Evolutionary conservation across 2,329 filamentous ascomycete species (phyloP).

Genomic region (Pestalotiopsis sp.): DNA sequence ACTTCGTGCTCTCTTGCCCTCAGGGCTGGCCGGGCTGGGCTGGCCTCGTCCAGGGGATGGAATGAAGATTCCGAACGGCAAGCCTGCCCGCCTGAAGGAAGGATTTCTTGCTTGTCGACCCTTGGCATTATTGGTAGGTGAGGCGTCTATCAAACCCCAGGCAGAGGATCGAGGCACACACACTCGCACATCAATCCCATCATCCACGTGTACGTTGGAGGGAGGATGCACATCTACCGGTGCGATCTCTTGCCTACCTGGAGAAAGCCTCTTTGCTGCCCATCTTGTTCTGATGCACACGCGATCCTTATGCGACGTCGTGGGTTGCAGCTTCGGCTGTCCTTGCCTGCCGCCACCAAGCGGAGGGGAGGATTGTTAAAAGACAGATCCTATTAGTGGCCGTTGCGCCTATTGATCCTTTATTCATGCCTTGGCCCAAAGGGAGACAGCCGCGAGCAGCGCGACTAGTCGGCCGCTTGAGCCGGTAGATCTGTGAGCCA

Average conservation of each 20-base stretch:
- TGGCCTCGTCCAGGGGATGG: neutral
- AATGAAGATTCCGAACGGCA: neutral
- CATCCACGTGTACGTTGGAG: constrained; percentile 1
- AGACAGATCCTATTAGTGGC: constrained; percentile 6
- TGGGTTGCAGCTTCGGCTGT: neutral
- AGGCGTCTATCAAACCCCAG: neutral
- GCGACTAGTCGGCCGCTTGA: neutral
- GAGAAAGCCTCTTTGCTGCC: neutral
- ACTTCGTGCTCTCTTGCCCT: neutral
- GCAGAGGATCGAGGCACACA: constrained; percentile 1
- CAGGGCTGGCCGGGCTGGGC: neutral
- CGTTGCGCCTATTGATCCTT: constrained; percentile 10
- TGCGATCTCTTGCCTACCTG: neutral
- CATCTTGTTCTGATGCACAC: neutral
- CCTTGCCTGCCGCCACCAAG: neutral
- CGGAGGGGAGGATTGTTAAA: neutral
- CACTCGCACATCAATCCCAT: neutral
- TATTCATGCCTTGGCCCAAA: neutral
- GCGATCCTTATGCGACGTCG: neutral
- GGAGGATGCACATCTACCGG: constrained; percentile 9
- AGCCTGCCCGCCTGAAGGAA: neutral
- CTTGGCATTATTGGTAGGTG: neutral
- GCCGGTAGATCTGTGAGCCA: neutral
- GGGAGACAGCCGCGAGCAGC: neutral
- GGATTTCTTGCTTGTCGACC: neutral